These are phyloP conservation scores for Blastobotrys chiropterorum DNA, from an alignment of 805 yeast genomes.

Conservation along the genomic window DNA sequence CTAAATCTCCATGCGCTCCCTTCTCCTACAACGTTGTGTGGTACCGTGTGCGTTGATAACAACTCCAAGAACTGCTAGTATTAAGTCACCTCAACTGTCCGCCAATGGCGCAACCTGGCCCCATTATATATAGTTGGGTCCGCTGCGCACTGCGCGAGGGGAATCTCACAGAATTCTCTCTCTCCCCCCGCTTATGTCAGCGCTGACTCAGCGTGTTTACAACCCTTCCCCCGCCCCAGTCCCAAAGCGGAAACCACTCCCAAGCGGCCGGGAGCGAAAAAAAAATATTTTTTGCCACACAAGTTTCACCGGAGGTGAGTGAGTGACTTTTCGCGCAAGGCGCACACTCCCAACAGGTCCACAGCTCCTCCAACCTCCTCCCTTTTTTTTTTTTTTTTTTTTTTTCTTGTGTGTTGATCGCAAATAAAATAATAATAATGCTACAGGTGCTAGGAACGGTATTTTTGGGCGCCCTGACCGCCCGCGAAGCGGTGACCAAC, in stretches of 20 bases:
- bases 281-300: not conserved
- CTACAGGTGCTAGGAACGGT: not conserved
- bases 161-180: not conserved
- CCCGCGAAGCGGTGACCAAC: not conserved
- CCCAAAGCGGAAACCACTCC: not conserved
- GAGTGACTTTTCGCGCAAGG: no score
- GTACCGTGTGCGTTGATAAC: not conserved
- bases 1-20: not conserved
- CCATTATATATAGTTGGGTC: not conserved
- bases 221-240: not conserved
- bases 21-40: not conserved
- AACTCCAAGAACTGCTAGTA: not conserved
- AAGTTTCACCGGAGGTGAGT: not conserved
- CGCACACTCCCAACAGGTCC: no score
- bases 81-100: not conserved
- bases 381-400: not conserved
- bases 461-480: not conserved
- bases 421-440: not conserved
- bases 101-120: not conserved
- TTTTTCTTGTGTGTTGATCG: not conserved
- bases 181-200: not conserved
- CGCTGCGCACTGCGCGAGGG: not conserved
- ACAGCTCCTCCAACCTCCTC: no score
- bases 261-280: not conserved
- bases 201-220: not conserved